These are phyloP conservation scores for Vachellia collinsii DNA, from an alignment of 306 rosid genomes.

Conservation along the genomic window DNA sequence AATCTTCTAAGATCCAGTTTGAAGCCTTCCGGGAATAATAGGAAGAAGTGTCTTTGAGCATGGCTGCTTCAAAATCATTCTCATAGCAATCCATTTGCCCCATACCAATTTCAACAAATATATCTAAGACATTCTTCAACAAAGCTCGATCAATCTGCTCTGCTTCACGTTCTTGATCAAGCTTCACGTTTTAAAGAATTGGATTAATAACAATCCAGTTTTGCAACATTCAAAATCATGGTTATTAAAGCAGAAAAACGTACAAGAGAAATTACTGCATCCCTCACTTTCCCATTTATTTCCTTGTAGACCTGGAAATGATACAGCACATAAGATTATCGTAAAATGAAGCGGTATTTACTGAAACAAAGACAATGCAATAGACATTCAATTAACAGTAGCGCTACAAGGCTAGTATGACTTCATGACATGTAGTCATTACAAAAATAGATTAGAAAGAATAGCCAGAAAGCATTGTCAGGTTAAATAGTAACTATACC, in stretches of 20 bases:
- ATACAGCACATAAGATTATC: conserved; percentile 17
- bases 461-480: background rate
- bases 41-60: conserved; percentile 77
- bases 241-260: conserved; percentile 9
- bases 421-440: background rate
- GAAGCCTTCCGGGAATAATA: conserved; percentile 92
- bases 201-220: conserved; percentile 28
- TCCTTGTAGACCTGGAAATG: conserved; percentile 73
- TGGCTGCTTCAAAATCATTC: conserved; percentile 70
- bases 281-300: conserved; percentile 75
- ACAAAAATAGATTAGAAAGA: conserved; percentile 5
- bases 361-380: background rate
- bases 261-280: conserved; percentile 85
- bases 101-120: conserved; percentile 95
- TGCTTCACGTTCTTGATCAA: conserved; percentile 94
- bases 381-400: background rate
- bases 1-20: conserved; percentile 78
- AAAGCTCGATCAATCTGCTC: conserved; percentile 90
- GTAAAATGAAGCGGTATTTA: conserved; percentile 12
- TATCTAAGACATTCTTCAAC: conserved; percentile 78
- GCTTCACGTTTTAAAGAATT: conserved; percentile 44
- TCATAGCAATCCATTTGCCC: conserved; percentile 85
- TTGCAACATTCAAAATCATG: background rate
- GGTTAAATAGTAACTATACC: no score
- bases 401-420: conserved; percentile 21